A percentile compares a stretch with the other conserved stretches of the same genome.
Conservation (phyloP, 2,329 filamentous ascomycete species). For the Neofusicoccum kwambonambiense region DNA sequence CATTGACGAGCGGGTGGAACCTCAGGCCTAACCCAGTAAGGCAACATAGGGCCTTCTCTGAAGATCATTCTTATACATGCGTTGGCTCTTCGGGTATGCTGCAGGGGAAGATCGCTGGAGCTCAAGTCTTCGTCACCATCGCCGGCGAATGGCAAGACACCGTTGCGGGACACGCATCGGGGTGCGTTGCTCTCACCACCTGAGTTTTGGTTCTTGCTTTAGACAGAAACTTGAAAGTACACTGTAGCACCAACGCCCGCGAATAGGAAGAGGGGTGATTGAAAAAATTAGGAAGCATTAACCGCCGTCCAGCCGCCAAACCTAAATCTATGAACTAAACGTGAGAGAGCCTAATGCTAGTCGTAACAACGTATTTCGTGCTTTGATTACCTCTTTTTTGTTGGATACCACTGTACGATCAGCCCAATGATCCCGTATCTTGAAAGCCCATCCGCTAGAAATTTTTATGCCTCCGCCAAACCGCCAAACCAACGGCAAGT, state of each 20-base stretch:
- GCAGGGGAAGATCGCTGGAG: too few relatives aligned
- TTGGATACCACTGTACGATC: neutral
- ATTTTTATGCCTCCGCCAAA: constrained; percentile 4
- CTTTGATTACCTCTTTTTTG: constrained; percentile 14
- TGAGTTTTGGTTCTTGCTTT: too few relatives aligned
- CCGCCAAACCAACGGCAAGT: neutral
- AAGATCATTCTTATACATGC: neutral
- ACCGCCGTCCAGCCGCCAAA: neutral
- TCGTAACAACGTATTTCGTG: neutral
- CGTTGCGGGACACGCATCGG: too few relatives aligned
- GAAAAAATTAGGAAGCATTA: neutral
- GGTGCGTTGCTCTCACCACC: too few relatives aligned
- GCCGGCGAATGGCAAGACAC: too few relatives aligned
- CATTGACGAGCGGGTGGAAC: neutral
- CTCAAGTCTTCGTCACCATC: too few relatives aligned
- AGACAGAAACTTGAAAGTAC: neutral
- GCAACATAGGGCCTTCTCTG: constrained; percentile 3
- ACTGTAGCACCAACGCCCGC: neutral
- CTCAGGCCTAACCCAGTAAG: constrained; percentile 4
- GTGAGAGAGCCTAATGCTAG: neutral
- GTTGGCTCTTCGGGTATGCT: neutral
- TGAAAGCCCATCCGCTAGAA: neutral
- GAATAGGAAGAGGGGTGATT: neutral
- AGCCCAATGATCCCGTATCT: neutral
- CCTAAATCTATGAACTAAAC: constrained; percentile 4